Conservation (phyloP, 2,329 filamentous ascomycete genomes). For the Arthrobotrys conoides region DNA sequence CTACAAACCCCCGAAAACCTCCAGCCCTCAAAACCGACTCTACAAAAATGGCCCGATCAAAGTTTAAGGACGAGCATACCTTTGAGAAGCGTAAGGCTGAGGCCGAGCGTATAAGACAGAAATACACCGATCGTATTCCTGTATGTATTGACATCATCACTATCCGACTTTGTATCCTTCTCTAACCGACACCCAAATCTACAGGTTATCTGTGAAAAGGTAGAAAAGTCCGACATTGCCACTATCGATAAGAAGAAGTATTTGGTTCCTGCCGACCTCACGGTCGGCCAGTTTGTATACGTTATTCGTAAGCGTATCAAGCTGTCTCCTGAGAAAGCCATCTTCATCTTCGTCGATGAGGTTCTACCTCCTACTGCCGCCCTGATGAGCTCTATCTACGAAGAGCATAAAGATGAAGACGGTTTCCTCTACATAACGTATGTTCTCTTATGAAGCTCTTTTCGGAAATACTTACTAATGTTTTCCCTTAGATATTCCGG, state of each 20-base stretch:
- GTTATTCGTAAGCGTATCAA: conserved; percentile 99
- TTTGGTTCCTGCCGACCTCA: conserved; percentile 95
- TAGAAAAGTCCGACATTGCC: conserved; percentile 98
- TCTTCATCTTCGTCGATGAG: conserved; percentile 99
- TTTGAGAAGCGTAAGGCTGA: conserved; percentile 99
- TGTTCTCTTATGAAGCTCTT: conserved; percentile 65
- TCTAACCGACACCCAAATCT: conserved; percentile 55
- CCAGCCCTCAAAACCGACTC: conserved; percentile 61
- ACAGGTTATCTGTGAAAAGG: conserved; percentile 99
- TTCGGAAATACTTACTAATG: too few relatives aligned
- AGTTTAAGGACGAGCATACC: conserved; percentile 99
- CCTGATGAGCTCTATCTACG: conserved; percentile 99
- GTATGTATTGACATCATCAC: conserved; percentile 73
- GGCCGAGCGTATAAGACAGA: conserved; percentile 98
- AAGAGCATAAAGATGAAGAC: conserved; percentile 94
- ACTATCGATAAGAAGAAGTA: conserved; percentile 99
- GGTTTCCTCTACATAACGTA: conserved; percentile 94
- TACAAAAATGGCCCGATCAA: conserved; percentile 84
- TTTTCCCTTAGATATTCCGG: conserved; percentile 81
- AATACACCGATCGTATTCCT: conserved; percentile 98
- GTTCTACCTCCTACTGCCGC: conserved; percentile 96
- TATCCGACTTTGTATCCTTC: conserved; percentile 59
- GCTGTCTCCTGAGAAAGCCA: conserved; percentile 98
- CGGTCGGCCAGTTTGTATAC: conserved; percentile 99
- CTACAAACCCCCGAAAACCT: conserved; percentile 60